Conservation (phyloP, 2,329 filamentous ascomycete genomes). For the Verruconis gallopava region DNA sequence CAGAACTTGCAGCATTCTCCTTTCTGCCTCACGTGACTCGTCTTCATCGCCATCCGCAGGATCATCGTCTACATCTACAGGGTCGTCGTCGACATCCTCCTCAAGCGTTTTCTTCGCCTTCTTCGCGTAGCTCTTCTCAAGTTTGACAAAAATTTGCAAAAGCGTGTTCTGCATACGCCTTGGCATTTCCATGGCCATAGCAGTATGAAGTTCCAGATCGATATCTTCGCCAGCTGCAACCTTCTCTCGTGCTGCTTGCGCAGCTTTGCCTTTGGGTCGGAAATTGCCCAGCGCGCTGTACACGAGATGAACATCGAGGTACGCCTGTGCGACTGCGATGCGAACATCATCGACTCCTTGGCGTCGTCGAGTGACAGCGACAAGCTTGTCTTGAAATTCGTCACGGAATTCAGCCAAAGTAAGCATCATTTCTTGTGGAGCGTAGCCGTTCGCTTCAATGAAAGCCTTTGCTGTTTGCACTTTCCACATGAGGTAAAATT, state of each 20-base stretch:
- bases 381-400: slow-evolving; percentile 35
- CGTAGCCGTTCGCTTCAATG: slow-evolving; percentile 18
- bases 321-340: slow-evolving; percentile 57
- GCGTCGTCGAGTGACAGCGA: slow-evolving; percentile 36
- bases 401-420: slow-evolving; percentile 39
- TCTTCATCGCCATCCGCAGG: slow-evolving; percentile 41
- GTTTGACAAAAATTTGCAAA: slow-evolving; percentile 61
- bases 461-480: slow-evolving; percentile 32
- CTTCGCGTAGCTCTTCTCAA: slow-evolving; percentile 68
- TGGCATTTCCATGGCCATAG: slow-evolving; percentile 57
- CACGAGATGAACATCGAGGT: slow-evolving; percentile 71
- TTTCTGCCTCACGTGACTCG: slow-evolving; percentile 26
- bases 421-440: slow-evolving; percentile 47
- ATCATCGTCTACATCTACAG: slow-evolving; percentile 52
- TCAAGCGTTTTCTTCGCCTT: slow-evolving; percentile 45
- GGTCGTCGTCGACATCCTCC: slow-evolving; percentile 56
- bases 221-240: slow-evolving; percentile 24
- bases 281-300: slow-evolving; percentile 58
- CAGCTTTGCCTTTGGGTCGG: slow-evolving; percentile 18
- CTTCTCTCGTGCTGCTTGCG: slow-evolving; percentile 18
- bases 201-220: slow-evolving; percentile 40
- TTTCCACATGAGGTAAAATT: slow-evolving; percentile 97
- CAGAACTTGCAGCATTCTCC: slow-evolving; percentile 35
- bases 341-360: slow-evolving; percentile 63
- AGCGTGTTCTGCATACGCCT: slow-evolving; percentile 51